Conservation (phyloP, 2,329 filamentous ascomycete species). For the Neofusicoccum ribis region DNA sequence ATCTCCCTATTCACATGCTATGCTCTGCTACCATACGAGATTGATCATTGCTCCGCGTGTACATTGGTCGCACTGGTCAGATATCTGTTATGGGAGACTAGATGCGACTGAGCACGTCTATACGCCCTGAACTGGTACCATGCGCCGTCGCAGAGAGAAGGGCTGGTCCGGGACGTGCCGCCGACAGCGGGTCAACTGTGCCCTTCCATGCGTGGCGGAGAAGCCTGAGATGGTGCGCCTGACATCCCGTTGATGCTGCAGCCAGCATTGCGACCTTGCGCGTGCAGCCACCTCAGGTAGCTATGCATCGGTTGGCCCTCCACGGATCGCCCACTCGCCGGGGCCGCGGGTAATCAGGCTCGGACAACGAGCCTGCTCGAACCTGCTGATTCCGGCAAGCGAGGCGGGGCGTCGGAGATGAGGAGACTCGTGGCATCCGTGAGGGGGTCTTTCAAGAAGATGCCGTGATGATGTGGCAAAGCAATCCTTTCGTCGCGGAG, state of each 20-base stretch:
- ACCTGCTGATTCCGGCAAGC: background rate
- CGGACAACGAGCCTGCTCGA: background rate
- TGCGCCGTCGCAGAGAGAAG: background rate
- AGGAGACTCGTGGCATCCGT: background rate
- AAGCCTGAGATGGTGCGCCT: background rate
- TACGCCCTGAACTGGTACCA: background rate
- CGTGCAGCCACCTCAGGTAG: background rate
- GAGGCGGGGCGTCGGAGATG: conserved; percentile 2
- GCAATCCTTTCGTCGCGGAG: background rate
- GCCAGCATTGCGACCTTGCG: background rate
- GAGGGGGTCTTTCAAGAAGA: background rate
- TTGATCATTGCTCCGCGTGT: background rate
- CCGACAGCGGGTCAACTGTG: background rate
- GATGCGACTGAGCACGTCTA: background rate
- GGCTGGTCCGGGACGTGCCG: background rate
- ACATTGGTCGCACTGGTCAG: background rate
- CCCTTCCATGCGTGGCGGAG: background rate
- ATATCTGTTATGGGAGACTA: background rate
- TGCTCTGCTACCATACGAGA: background rate
- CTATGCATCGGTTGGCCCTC: background rate
- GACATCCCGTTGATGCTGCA: background rate
- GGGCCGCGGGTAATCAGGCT: too few species aligned
- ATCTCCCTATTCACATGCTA: background rate
- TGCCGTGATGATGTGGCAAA: background rate
- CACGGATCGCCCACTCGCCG: background rate